phyloP scores from a whole-genome alignment of 1,139 yeast species.

The Hansenula lynferdii region DNA sequence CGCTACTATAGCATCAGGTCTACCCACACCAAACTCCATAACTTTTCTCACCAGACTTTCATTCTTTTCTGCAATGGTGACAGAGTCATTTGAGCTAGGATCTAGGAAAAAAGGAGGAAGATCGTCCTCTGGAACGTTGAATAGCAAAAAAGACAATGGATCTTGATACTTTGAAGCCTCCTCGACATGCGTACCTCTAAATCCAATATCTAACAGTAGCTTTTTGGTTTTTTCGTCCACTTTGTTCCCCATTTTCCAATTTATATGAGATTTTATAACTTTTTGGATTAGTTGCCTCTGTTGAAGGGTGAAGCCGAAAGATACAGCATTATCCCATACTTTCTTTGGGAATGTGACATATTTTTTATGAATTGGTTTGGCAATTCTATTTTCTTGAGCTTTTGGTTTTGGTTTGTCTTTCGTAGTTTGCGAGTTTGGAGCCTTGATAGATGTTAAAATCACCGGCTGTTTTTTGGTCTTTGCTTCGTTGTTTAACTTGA shows the following conservation, averaged over 20 bases:
- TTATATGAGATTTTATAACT: conserved; percentile 46
- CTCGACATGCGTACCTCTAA: conserved; percentile 59
- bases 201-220: conserved; percentile 46
- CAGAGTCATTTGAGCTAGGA: conserved; percentile 40
- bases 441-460: conserved; percentile 29
- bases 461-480: conserved; percentile 36
- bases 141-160: conserved; percentile 75
- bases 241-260: conserved; percentile 37
- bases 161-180: conserved; percentile 70
- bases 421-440: background rate
- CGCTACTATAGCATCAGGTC: conserved; percentile 52
- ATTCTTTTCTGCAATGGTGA: conserved; percentile 43
- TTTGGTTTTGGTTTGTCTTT: background rate
- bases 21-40: conserved; percentile 63
- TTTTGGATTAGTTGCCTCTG: conserved; percentile 49
- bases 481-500: conserved; percentile 29
- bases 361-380: conserved; percentile 1
- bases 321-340: conserved; percentile 62
- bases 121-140: conserved; percentile 93
- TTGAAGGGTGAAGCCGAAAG: conserved; percentile 33
- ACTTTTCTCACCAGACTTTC: conserved; percentile 51
- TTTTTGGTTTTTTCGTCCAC: conserved; percentile 12
- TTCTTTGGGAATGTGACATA: conserved; percentile 45
- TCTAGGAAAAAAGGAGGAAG: conserved; percentile 50
- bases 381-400: conserved; percentile 2